phyloP scores from a whole-genome alignment of 306 rosid genomes.

The Fagus crenata region DNA sequence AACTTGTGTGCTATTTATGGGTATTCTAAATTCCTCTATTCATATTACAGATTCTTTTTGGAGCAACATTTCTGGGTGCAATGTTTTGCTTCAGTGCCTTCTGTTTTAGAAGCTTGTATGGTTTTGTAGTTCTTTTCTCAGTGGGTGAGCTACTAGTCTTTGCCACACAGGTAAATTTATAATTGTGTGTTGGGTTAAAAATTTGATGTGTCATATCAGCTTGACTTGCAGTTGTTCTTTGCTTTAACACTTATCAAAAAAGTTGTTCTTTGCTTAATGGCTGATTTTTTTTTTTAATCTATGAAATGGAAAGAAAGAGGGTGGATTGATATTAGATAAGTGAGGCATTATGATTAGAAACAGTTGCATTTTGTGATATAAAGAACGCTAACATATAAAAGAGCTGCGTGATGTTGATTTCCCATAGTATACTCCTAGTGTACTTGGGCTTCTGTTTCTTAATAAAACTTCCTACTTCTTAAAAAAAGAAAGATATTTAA shows the following conservation, averaged over 20 bases:
- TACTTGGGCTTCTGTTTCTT: too few relatives aligned
- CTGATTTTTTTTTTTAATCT: background rate
- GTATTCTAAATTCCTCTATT: constrained; percentile 30
- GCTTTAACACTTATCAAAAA: too few relatives aligned
- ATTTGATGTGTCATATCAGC: constrained; percentile 15
- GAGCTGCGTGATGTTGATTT: background rate
- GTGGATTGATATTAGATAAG: background rate
- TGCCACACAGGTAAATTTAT: constrained; percentile 70
- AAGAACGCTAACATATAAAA: background rate
- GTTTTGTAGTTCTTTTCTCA: constrained; percentile 60
- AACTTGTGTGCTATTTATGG: constrained; percentile 9
- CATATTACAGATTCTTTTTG: constrained; percentile 75
- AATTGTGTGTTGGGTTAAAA: constrained; percentile 18
- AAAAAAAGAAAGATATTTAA: too few relatives aligned
- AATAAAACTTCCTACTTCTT: too few relatives aligned
- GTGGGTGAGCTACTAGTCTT: constrained; percentile 85
- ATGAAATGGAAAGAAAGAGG: background rate
- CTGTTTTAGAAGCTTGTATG: constrained; percentile 61
- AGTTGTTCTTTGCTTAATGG: background rate
- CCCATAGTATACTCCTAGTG: too few relatives aligned
- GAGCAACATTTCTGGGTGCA: constrained; percentile 80
- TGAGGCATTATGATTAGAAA: background rate
- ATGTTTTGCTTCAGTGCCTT: constrained; percentile 80
- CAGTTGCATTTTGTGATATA: background rate
- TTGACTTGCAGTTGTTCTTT: constrained; percentile 10